Evolutionary conservation across 202 grass and related monocot genomes (phyloP).

Genomic region (Cymbopogon flexuosus): DNA sequence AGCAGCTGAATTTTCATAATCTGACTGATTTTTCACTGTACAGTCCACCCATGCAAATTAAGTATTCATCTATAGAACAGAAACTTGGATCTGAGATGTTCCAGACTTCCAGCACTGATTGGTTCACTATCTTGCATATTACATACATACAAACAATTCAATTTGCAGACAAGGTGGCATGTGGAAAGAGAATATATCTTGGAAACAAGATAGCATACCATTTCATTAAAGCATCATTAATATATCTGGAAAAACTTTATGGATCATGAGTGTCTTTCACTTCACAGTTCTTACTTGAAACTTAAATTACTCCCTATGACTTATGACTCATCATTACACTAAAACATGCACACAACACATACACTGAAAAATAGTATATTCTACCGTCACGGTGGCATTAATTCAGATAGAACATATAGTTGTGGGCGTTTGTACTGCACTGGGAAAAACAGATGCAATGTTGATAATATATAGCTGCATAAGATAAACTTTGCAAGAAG

Average conservation of each 20-base stretch:
- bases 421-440: neutral
- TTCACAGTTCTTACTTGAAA: neutral
- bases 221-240: neutral
- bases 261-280: neutral
- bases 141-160: neutral
- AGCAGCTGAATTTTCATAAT: neutral
- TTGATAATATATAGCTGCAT: constrained; percentile 1
- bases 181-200: neutral
- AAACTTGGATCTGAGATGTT: neutral
- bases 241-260: neutral
- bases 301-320: neutral
- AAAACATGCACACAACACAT: neutral
- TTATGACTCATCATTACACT: neutral
- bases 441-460: neutral
- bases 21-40: neutral
- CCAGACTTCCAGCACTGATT: neutral
- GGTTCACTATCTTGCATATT: neutral
- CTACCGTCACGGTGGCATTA: neutral
- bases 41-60: neutral
- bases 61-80: neutral
- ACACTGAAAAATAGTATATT: neutral
- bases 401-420: neutral
- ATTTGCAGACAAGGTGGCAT: neutral
- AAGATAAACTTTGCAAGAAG: neutral
- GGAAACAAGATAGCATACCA: neutral